Conservation (phyloP, 768 basidiomycete genomes). For the Lentinula boryana region DNA sequence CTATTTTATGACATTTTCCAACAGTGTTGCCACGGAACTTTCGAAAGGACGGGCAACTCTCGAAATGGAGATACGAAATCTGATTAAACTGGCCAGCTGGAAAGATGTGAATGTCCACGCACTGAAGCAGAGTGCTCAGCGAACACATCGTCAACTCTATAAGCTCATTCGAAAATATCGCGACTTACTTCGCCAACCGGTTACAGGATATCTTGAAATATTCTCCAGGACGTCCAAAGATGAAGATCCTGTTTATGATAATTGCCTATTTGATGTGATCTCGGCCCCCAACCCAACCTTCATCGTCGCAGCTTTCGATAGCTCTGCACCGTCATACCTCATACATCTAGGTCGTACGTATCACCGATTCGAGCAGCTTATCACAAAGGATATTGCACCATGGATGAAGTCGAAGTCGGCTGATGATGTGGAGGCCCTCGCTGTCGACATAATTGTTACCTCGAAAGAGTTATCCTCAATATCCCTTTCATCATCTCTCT, state of each 20-base stretch:
- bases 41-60: slow-evolving; percentile 48
- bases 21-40: slow-evolving; percentile 42
- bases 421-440: slow-evolving; percentile 45
- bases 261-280: neutral
- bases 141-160: slow-evolving; percentile 87
- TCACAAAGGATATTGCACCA: slow-evolving; percentile 34
- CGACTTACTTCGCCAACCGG: slow-evolving; percentile 77
- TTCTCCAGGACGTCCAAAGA: slow-evolving; percentile 31
- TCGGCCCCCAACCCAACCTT: neutral
- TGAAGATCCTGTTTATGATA: slow-evolving; percentile 2
- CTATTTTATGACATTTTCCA: slow-evolving; percentile 60
- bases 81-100: slow-evolving; percentile 97
- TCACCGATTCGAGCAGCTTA: slow-evolving; percentile 38
- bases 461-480: slow-evolving; percentile 49
- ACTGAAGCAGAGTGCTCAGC: slow-evolving; percentile 84
- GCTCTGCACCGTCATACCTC: neutral
- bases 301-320: neutral
- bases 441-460: slow-evolving; percentile 58
- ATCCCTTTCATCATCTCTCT: slow-evolving; percentile 32
- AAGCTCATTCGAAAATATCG: slow-evolving; percentile 89
- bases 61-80: slow-evolving; percentile 76
- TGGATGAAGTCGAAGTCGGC: slow-evolving; percentile 36
- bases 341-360: slow-evolving; percentile 41
- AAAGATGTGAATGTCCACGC: slow-evolving; percentile 95
- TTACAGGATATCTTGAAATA: slow-evolving; percentile 33